A percentile compares a stretch with the other conserved stretches of the same genome.
phyloP scores from a whole-genome alignment of 2,329 filamentous ascomycete species.

The Stylonectria norvegica region DNA sequence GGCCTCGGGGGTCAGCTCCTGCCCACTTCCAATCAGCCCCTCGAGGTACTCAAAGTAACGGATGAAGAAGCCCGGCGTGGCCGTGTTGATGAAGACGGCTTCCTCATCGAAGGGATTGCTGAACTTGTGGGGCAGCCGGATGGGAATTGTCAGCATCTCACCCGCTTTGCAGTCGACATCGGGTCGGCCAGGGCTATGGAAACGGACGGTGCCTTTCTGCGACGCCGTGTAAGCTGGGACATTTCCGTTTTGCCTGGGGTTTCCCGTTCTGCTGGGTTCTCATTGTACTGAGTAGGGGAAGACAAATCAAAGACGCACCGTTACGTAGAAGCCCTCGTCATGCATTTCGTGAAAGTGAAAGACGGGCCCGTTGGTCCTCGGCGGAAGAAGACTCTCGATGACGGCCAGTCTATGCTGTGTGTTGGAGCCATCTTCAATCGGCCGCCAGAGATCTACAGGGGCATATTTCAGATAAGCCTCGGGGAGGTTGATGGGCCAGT shows the following conservation, averaged over 20 bases:
- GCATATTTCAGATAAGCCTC: neutral
- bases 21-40: conserved; percentile 14
- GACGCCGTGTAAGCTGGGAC: neutral
- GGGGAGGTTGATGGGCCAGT: neutral
- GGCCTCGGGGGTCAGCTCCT: conserved; percentile 14
- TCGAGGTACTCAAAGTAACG: conserved; percentile 22
- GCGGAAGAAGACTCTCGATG: conserved; percentile 18
- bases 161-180: conserved; percentile 20
- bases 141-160: conserved; percentile 19
- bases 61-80: conserved; percentile 20
- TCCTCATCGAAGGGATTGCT: conserved; percentile 25
- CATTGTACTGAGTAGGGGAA: too few species aligned
- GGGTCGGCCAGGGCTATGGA: conserved; percentile 17
- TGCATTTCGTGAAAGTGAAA: conserved; percentile 24
- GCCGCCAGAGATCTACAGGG: conserved; percentile 16
- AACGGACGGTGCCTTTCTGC: conserved; percentile 21
- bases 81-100: conserved; percentile 22
- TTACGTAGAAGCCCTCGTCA: conserved; percentile 21
- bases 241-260: too few species aligned
- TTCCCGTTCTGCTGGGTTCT: too few species aligned
- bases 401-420: conserved; percentile 18
- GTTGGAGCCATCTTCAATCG: conserved; percentile 19
- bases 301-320: conserved; percentile 2
- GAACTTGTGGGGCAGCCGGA: conserved; percentile 24
- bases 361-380: conserved; percentile 16